Conservation (phyloP, 169 alveolate species). For the Amoebophrya sp. region DNA sequence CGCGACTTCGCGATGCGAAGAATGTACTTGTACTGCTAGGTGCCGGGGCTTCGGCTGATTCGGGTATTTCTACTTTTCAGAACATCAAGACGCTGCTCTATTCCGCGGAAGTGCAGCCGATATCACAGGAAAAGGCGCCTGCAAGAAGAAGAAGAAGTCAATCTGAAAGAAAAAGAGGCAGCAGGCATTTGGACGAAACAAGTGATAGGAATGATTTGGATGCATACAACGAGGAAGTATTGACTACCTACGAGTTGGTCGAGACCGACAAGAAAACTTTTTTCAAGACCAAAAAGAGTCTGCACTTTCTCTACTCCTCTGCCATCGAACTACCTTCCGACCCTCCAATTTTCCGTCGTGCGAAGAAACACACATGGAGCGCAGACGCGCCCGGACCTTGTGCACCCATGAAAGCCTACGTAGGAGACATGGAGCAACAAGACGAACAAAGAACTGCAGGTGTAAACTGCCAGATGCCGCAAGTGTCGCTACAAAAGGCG, state of each 20-base stretch:
- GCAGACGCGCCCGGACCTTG: not conserved
- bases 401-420: not conserved
- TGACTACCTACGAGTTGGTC: not conserved
- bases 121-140: not conserved
- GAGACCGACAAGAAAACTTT: not conserved
- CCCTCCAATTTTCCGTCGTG: not conserved
- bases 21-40: not conserved
- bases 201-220: not conserved
- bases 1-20: not conserved
- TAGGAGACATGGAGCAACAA: not conserved
- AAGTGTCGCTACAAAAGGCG: not conserved
- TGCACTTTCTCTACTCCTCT: not conserved
- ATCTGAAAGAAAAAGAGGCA: not conserved
- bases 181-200: not conserved
- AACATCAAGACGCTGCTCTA: not conserved
- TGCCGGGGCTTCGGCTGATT: not conserved
- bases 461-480: not conserved
- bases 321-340: not conserved
- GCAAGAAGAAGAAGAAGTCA: not conserved
- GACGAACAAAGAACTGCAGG: not conserved
- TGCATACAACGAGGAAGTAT: not conserved
- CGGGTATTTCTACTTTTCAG: not conserved
- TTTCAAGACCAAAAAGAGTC: not conserved
- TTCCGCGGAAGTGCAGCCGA: not conserved
- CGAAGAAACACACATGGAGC: not conserved